A percentile compares a stretch with the other conserved stretches of the same genome.
phyloP scores from a whole-genome alignment of 2,329 filamentous ascomycete genomes.

The Trichoderma koningiopsis region DNA sequence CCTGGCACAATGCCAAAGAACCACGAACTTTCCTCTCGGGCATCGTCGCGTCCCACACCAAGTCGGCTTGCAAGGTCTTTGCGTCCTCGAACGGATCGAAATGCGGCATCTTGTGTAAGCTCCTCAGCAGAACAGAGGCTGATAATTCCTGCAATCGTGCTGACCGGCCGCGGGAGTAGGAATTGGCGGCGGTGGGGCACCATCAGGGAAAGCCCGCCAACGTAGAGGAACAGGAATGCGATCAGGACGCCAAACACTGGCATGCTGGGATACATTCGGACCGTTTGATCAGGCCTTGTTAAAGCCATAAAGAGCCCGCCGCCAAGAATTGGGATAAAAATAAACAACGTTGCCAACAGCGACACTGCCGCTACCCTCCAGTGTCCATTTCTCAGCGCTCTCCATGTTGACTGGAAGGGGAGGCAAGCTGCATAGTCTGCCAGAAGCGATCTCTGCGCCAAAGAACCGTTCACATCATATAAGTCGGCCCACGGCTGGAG shows the following conservation, averaged over 20 bases:
- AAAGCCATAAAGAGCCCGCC: constrained; percentile 76
- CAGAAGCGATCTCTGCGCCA: constrained; percentile 65
- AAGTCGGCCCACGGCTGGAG: constrained; percentile 72
- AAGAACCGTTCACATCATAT: constrained; percentile 56
- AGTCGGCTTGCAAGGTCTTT: constrained; percentile 70
- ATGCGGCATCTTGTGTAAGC: constrained; percentile 70
- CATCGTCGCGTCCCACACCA: constrained; percentile 52
- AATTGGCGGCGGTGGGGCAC: constrained; percentile 63
- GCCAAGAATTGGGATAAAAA: constrained; percentile 66
- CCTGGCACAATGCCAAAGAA: constrained; percentile 49
- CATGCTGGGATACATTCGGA: constrained; percentile 72
- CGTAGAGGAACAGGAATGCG: constrained; percentile 69
- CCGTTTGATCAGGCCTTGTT: constrained; percentile 53
- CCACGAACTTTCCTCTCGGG: constrained; percentile 55
- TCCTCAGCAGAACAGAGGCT: constrained; percentile 75
- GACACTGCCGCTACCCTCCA: constrained; percentile 66
- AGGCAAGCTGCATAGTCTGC: constrained; percentile 70
- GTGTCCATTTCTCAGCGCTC: constrained; percentile 62
- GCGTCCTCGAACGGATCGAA: constrained; percentile 68
- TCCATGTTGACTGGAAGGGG: constrained; percentile 61
- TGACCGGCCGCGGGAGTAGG: constrained; percentile 72
- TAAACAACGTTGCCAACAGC: constrained; percentile 59
- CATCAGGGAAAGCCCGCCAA: constrained; percentile 62
- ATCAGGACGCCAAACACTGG: constrained; percentile 74
- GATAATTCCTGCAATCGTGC: constrained; percentile 74